Conservation (phyloP, 345 rosid species). For the Physaria fendleri region DNA sequence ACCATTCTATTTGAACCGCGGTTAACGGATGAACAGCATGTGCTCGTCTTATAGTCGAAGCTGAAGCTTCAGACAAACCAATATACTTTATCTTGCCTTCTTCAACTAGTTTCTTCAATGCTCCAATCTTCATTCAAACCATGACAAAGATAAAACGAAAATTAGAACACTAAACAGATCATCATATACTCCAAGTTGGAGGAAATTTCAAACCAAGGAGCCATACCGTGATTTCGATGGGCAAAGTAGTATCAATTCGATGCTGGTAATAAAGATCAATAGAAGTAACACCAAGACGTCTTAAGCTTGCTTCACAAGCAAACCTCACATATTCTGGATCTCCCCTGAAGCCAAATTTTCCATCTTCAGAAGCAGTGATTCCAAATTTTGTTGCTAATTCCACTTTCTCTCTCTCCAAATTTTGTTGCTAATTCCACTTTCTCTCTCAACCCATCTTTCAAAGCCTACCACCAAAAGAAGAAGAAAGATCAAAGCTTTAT, state of each 20-base stretch:
- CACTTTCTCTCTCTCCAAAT: conserved; percentile 33
- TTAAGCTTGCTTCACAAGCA: conserved; percentile 38
- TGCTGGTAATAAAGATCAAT: conserved; percentile 56
- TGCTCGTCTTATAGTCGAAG: conserved; percentile 61
- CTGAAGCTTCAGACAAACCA: conserved; percentile 63
- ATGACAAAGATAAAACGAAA: not conserved
- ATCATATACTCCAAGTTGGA: not conserved
- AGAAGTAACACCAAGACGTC: conserved; percentile 37
- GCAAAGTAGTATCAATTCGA: conserved; percentile 39
- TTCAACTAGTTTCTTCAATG: conserved; percentile 56
- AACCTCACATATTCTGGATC: not conserved
- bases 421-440: conserved; percentile 59
- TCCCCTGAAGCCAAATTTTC: not conserved
- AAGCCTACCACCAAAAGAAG: conserved; percentile 25
- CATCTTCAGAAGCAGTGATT: not conserved
- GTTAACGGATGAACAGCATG: conserved; percentile 55
- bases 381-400: not conserved
- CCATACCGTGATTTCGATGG: conserved; percentile 48
- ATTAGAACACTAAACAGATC: not conserved
- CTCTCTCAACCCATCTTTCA: conserved; percentile 50
- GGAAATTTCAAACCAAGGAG: not conserved
- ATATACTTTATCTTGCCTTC: conserved; percentile 61
- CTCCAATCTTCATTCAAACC: conserved; percentile 32
- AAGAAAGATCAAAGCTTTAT: not conserved
- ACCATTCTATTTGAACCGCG: conserved; percentile 61